Base-by-base conservation (phyloP, 805 yeast genomes). In the Schwanniomyces polymorphus region DNA sequence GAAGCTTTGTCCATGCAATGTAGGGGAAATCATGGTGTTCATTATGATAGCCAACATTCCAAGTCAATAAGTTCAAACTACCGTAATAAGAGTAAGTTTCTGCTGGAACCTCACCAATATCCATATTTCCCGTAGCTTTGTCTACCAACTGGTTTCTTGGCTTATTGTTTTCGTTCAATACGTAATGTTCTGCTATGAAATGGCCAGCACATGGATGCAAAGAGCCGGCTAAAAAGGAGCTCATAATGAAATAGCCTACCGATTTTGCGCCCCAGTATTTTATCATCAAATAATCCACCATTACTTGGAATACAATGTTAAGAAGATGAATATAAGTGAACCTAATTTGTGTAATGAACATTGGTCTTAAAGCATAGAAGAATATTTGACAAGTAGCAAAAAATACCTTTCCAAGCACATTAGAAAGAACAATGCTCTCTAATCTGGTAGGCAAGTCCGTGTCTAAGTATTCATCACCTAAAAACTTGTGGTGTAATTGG, bases 1-100 rank as follows among this genome's bases (percentile, higher is more conserved):
- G 88, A 42, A 91, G 70, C 51, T 82, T 80, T 0, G 94, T 79
- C 97, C 97, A 91, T 0, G 97, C 92, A 56, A 91, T 79, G 63
- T 84, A 91, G 1, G 97, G 97, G 75, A 91, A 91, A 68, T 91
- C 97, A 62, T 91, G 97, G 65, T 91, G 97, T 66, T 91, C 97
- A 59, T 88, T 90, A 66, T 91, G 97, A 62, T 88, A 82, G 2
- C 97, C 97, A 7, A 90, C 97, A 58, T 91, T 91, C 92, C 96
- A 91, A 1, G 94, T 88, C 53, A 91, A 68, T 34, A 76, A 49
- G 60, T 91, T 91, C 54, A 91, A 74, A 23, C 81, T 68, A 0
- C 97, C 97, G 58, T 91, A 91, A 68, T 91, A 91, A 7, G 95
- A 86, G 61, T 84, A 91, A 0, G 97, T 91, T 62, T 91, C 97